Evolutionary conservation across 148 eudicot species (phyloP).

Genomic region (Fallopia convolvulus): DNA sequence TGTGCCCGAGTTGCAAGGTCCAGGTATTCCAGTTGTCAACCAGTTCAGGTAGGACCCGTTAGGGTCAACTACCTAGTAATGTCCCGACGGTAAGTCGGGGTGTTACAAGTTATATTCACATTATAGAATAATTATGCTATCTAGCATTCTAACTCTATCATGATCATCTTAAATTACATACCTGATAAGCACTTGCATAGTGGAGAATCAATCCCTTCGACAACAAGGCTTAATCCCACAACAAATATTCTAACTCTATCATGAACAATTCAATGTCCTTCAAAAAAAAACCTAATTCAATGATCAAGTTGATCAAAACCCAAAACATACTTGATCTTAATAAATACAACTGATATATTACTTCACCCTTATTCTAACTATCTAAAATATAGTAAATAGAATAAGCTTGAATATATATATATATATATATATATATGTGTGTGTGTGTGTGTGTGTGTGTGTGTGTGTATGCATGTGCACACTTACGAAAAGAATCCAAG

Average conservation of each 20-base stretch:
- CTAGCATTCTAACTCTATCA: background rate
- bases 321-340: too few relatives aligned
- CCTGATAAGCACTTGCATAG: background rate
- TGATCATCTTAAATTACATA: background rate
- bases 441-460: too few relatives aligned
- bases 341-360: too few relatives aligned
- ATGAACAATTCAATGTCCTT: too few relatives aligned
- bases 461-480: background rate
- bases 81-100: too few relatives aligned
- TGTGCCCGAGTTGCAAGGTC: too few relatives aligned
- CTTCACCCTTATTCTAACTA: background rate
- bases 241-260: slow-evolving; percentile 35
- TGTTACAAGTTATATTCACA: background rate
- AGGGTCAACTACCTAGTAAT: too few relatives aligned
- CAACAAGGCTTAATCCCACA: slow-evolving; percentile 77
- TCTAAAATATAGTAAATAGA: too few relatives aligned
- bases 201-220: slow-evolving; percentile 35
- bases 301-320: background rate
- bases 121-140: background rate
- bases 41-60: too few relatives aligned
- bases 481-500: background rate
- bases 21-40: too few relatives aligned
- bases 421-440: too few relatives aligned
- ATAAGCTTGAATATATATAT: background rate
- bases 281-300: too few relatives aligned